Evolutionary conservation across 768 basidiomycete species (phyloP).

Genomic region (Lenzites betulinus): DNA sequence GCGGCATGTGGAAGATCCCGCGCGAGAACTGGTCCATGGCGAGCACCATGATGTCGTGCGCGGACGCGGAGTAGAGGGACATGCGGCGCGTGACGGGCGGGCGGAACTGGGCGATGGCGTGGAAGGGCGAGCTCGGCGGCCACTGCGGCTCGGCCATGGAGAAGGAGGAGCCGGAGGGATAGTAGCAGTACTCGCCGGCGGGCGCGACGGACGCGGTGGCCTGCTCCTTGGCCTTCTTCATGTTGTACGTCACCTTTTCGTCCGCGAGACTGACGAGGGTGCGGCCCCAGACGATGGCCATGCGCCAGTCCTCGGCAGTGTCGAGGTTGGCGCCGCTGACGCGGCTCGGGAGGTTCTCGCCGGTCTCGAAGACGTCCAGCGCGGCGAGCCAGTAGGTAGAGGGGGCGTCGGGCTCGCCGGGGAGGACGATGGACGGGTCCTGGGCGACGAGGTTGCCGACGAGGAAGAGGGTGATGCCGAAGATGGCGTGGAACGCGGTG

Average conservation of each 20-base stretch:
- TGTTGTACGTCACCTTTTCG: conserved; percentile 35
- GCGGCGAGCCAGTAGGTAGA: conserved; percentile 68
- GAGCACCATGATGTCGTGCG: conserved; percentile 56
- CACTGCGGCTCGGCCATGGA: conserved; percentile 44
- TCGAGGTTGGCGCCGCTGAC: conserved; percentile 16
- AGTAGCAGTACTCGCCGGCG: conserved; percentile 14
- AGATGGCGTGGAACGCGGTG: conserved; percentile 65
- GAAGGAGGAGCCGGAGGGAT: conserved; percentile 22
- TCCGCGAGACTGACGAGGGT: conserved; percentile 63
- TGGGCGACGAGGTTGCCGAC: conserved; percentile 63
- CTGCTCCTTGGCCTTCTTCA: conserved; percentile 15
- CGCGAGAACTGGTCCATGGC: conserved; percentile 72
- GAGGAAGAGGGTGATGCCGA: conserved; percentile 64
- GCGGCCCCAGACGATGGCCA: conserved; percentile 69
- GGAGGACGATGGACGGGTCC: conserved; percentile 49
- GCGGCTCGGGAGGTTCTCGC: conserved; percentile 59
- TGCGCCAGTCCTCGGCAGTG: conserved; percentile 62
- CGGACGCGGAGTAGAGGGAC: conserved; percentile 41
- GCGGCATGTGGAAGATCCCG: conserved; percentile 74
- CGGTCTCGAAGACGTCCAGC: conserved; percentile 69
- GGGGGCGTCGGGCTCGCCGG: conserved; percentile 55
- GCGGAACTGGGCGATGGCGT: conserved; percentile 47
- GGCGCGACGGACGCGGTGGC: conserved; percentile 7
- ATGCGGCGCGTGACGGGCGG: conserved; percentile 54
- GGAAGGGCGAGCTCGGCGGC: conserved; percentile 55